A percentile compares a stretch with the other conserved stretches of the same genome.
These are phyloP conservation scores for Conringia planisiliqua DNA, from an alignment of 345 rosid genomes.

Conservation along the genomic window DNA sequence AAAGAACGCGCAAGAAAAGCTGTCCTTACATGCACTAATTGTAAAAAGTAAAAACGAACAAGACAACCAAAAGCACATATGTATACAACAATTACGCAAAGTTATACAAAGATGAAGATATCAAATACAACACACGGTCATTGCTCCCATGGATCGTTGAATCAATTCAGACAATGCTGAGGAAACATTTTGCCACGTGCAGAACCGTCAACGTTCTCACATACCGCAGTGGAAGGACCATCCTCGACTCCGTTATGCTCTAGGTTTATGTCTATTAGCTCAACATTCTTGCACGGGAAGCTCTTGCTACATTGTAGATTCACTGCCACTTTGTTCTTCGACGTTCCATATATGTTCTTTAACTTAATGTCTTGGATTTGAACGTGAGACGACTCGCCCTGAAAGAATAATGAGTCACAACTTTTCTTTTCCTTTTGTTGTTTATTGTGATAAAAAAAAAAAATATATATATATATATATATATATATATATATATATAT, in stretches of 20 bases:
- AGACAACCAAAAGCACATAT: no score
- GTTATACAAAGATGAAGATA: background rate
- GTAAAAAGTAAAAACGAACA: no score
- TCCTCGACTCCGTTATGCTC: background rate
- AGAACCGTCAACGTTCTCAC: constrained; percentile 25
- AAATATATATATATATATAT: no score
- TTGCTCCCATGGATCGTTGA: background rate
- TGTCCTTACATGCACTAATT: no score
- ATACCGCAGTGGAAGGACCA: constrained; percentile 18
- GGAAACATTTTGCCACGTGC: constrained; percentile 8
- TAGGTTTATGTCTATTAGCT: constrained; percentile 29
- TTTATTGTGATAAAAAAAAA: background rate
- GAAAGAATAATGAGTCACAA: background rate
- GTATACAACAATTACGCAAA: no score
- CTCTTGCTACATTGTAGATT: constrained; percentile 33
- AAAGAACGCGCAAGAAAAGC: no score
- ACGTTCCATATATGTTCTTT: constrained; percentile 37
- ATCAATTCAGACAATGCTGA: background rate
- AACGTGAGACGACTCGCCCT: constrained; percentile 42
- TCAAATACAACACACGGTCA: background rate
- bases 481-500: no score
- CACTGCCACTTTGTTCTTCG: constrained; percentile 27
- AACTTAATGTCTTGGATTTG: constrained; percentile 29
- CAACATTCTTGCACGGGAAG: constrained; percentile 28
- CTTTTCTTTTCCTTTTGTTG: background rate